Evolutionary conservation across 2,329 filamentous ascomycete species (phyloP), one percentile per base, ranked within the genome.

Genomic region (Xylogone sp.): DNA sequence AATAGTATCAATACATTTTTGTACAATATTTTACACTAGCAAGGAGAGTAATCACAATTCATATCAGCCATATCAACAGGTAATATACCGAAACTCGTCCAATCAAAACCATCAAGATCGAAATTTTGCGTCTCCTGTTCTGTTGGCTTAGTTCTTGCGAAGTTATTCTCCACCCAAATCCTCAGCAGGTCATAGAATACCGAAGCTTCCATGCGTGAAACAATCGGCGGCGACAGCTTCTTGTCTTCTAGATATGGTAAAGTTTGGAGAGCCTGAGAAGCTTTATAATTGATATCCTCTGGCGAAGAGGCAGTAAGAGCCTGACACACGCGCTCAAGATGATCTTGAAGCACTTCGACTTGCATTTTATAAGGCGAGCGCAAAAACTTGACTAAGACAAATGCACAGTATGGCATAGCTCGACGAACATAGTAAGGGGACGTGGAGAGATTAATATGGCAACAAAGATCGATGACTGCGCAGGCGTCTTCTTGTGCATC

Each of bases 141-240:
- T 5, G n/a, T 45, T 39, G 48, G 42, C 42, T 24, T 45, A 20
- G 24, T 29, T 13, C 19, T 42, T 42, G 22, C 22, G 45, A 21
- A 42, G 53, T 19, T 55, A 53, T 18, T 53, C 55, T 24, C 55
- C 21, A 2, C 55, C 55, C 18, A 53, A 53, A 42, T 57, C 53
- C 55, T 21, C 3, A 48, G 16, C 19, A 1, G n/a, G 34, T 39
- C 34, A 39, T 39, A 39, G n/a, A 39, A 39, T 16, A 39, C 34
- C 5, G 34, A 39, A 39, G 34, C 34, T 16, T 39, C 34, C 34
- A 39, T 39, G 34, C 34, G 34, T 39, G 34, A 39, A 13, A 39
- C 34, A 18, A 39, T 39, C n/a, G 34, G 34, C 34, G 34, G 34
- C 34, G 34, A 16, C 5, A 39, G 34, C 34, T 39, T 39, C 34